These are phyloP conservation scores for Coprinopsis cinerea DNA, from an alignment of 768 basidiomycete species.

Conservation along the genomic window DNA sequence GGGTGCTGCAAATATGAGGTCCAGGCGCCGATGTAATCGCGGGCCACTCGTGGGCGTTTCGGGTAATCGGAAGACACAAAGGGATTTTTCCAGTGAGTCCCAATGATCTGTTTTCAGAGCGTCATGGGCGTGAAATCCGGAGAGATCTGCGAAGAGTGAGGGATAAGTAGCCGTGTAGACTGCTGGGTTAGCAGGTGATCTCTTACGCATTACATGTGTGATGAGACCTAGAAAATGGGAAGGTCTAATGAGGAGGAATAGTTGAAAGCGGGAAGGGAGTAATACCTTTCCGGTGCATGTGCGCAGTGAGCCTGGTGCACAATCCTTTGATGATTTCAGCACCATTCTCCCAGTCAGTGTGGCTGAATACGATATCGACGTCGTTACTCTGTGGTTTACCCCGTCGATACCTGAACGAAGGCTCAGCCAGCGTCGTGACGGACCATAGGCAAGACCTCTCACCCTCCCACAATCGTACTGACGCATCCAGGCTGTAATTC, in stretches of 20 bases:
- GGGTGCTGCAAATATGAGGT: constrained; percentile 75
- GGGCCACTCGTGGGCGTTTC: constrained; percentile 17
- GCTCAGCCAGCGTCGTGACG: not conserved
- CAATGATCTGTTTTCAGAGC: constrained; percentile 53
- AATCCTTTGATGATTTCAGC: constrained; percentile 52
- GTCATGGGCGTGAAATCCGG: constrained; percentile 52
- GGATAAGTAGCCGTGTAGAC: not conserved
- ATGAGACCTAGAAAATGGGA: constrained; percentile 46
- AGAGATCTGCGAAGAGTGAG: constrained; percentile 40
- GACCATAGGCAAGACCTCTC: not conserved
- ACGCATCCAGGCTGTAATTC: constrained; percentile 59
- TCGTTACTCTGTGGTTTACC: constrained; percentile 81
- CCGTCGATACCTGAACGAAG: constrained; percentile 60
- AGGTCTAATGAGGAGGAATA: not conserved
- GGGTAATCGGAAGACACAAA: constrained; percentile 75
- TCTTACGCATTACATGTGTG: constrained; percentile 79
- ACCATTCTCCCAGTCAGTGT: constrained; percentile 43
- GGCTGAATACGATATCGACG: constrained; percentile 85
- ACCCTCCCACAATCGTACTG: constrained; percentile 82
- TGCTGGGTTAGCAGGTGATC: not conserved
- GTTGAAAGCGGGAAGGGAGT: not conserved
- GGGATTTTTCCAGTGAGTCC: constrained; percentile 80
- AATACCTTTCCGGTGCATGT: constrained; percentile 54
- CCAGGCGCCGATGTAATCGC: constrained; percentile 62
- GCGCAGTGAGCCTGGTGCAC: constrained; percentile 51